Evolutionary conservation across 2,329 filamentous ascomycete genomes (phyloP), one percentile per base, ranked within the genome.

Genomic region (Fusarium sp.): DNA sequence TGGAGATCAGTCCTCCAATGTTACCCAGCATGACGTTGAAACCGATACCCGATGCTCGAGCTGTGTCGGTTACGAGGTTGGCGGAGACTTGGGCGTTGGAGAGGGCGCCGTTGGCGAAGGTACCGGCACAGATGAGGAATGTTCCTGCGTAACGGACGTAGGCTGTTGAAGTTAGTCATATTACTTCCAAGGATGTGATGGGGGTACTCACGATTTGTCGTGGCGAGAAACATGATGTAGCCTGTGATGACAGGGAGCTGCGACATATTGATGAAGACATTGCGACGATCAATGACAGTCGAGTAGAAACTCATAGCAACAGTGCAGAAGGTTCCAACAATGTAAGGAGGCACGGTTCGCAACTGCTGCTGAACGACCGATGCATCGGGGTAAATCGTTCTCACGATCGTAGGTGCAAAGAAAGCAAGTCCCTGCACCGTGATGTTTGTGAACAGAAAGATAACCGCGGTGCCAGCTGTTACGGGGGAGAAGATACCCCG

Each of bases 341-440:
- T 65, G 0, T 65, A 90, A 86, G 1, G 82, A 87, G 0, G 89
- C 88, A 70, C 85, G 83, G 7, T 65, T 3, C 62, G 53, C 4
- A 91, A 83, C 74, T 91, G 89, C 71, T 90, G 86, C 1, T 81
- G 83, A 25, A 91, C 80, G 9, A 88, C 84, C 3, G 79, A 82
- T 37, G 79, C 76, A 5, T 83, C 74, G 0, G 88, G 88, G 66
- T 91, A 91, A 69, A 91, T 90, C 0, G 86, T 89, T 25, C 77
- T 79, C 45, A 91, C 87, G 53, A 91, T 91, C 0, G 88, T 90
- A 0, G 89, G 89, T 0, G 84, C 80, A 74, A 91, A 91, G 82
- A 91, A 91, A 11, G 86, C 87, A 1, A 91, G 81, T 4, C 88
- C 88, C 73, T 91, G 88, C 3, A 91, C 89, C 0, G 89, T 91